phyloP scores from a whole-genome alignment of 2,329 filamentous ascomycete genomes.

The Xylaria sp. region DNA sequence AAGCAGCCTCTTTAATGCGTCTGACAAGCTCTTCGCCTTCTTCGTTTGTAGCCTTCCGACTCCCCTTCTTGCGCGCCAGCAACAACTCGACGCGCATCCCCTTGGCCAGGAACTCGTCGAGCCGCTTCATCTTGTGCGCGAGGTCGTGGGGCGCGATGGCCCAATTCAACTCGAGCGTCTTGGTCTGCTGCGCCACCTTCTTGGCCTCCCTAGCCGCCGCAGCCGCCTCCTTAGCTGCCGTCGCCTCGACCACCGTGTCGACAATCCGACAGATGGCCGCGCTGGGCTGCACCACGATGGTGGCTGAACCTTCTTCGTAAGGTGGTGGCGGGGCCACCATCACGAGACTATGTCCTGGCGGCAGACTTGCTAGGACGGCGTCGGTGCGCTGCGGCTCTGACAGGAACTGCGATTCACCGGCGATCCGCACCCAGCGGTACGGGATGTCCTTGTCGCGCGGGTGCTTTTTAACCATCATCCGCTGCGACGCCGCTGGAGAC shows the following conservation, averaged over 20 bases:
- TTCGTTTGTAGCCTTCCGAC: slow-evolving; percentile 66
- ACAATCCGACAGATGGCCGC: slow-evolving; percentile 73
- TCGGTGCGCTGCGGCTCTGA: slow-evolving; percentile 40
- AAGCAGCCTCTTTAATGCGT: slow-evolving; percentile 53
- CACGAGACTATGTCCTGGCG: slow-evolving; percentile 38
- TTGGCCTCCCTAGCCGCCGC: slow-evolving; percentile 54
- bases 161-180: slow-evolving; percentile 93
- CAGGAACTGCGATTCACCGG: slow-evolving; percentile 29
- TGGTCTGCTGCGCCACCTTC: slow-evolving; percentile 59
- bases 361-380: slow-evolving; percentile 38
- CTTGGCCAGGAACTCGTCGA: slow-evolving; percentile 75
- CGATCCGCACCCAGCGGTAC: slow-evolving; percentile 51
- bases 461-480: slow-evolving; percentile 34
- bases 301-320: too few relatives aligned
- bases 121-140: slow-evolving; percentile 72
- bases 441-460: slow-evolving; percentile 61
- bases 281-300: slow-evolving; percentile 36
- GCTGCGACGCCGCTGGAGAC: slow-evolving; percentile 5
- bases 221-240: slow-evolving; percentile 52
- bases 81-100: slow-evolving; percentile 80
- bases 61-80: slow-evolving; percentile 73
- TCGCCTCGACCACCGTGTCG: slow-evolving; percentile 61
- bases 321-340: slow-evolving; percentile 44
- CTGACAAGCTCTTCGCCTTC: slow-evolving; percentile 70
- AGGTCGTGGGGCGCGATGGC: slow-evolving; percentile 81